A percentile compares a stretch with the other conserved stretches of the same genome.
Evolutionary conservation across 805 yeast genomes (phyloP).

Genomic region (Phaffomyces opuntiae): DNA sequence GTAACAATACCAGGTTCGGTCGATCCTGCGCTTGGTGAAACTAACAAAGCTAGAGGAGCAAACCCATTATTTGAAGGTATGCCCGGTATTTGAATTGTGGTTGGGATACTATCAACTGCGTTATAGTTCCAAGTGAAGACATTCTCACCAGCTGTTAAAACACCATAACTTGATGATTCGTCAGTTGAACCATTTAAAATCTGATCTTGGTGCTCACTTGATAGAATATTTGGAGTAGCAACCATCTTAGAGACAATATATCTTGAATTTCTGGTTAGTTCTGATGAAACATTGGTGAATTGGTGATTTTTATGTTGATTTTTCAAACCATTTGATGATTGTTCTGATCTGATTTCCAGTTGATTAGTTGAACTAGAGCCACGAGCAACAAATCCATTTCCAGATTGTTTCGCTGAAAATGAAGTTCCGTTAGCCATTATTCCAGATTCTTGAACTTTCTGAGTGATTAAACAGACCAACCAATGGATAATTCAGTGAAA

Average conservation of each 20-base stretch:
- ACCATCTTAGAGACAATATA: conserved; percentile 53
- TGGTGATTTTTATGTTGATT: conserved; percentile 11
- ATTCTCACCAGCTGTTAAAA: conserved; percentile 30
- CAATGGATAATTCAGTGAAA: not conserved
- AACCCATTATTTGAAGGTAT: conserved; percentile 22
- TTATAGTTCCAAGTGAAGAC: conserved; percentile 65
- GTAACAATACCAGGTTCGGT: conserved; percentile 65
- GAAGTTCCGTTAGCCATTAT: not conserved
- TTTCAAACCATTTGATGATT: conserved; percentile 1
- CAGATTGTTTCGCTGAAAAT: not conserved
- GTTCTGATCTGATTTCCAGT: conserved; percentile 1
- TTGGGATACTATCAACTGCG: conserved; percentile 54
- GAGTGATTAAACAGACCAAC: not conserved
- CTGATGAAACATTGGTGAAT: conserved; percentile 27
- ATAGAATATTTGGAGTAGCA: conserved; percentile 38
- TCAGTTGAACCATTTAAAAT: conserved; percentile 24
- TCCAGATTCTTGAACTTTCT: too few species aligned
- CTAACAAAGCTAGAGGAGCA: conserved; percentile 49
- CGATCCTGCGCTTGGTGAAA: conserved; percentile 47
- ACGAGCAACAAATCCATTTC: conserved; percentile 6
- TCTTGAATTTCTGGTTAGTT: conserved; percentile 50
- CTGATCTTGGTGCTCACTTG: not conserved
- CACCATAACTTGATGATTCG: conserved; percentile 23
- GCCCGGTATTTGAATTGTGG: conserved; percentile 43
- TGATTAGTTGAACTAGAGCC: not conserved